phyloP scores from a whole-genome alignment of 441 rosid species.

The Hura crepitans region DNA sequence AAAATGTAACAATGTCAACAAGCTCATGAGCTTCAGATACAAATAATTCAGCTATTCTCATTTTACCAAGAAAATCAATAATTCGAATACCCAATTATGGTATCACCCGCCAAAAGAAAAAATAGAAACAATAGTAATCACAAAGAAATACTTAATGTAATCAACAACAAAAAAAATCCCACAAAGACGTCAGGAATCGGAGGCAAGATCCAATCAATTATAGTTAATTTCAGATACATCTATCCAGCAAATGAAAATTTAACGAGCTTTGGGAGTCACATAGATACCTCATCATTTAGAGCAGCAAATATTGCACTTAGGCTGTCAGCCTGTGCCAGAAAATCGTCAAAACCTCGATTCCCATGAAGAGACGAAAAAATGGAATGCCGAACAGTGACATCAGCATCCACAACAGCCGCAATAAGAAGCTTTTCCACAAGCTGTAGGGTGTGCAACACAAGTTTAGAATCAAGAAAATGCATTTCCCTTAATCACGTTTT shows the following conservation, averaged over 20 bases:
- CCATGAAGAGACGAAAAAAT: constrained; percentile 74
- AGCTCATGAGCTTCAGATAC: neutral
- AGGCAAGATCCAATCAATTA: neutral
- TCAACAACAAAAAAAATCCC: neutral
- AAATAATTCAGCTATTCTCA: neutral
- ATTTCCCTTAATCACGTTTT: neutral
- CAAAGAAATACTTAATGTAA: neutral
- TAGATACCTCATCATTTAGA: constrained; percentile 91
- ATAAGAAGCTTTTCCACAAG: constrained; percentile 98
- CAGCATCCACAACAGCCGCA: constrained; percentile 97
- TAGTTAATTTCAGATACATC: neutral
- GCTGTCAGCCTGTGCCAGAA: constrained; percentile 96
- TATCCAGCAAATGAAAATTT: neutral
- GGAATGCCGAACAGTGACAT: constrained; percentile 90
- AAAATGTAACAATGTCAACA: neutral
- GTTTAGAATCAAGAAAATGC: constrained; percentile 28
- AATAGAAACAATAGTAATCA: neutral
- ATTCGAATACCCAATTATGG: too few species aligned
- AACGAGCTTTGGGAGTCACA: neutral
- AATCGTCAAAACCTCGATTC: constrained; percentile 91
- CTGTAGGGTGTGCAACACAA: constrained; percentile 48
- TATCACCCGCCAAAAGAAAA: neutral
- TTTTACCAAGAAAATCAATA: too few species aligned
- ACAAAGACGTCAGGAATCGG: neutral
- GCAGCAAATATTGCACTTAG: constrained; percentile 97